Base-by-base conservation (phyloP, 2,329 filamentous ascomycete genomes). In the Capronia epimyces region DNA sequence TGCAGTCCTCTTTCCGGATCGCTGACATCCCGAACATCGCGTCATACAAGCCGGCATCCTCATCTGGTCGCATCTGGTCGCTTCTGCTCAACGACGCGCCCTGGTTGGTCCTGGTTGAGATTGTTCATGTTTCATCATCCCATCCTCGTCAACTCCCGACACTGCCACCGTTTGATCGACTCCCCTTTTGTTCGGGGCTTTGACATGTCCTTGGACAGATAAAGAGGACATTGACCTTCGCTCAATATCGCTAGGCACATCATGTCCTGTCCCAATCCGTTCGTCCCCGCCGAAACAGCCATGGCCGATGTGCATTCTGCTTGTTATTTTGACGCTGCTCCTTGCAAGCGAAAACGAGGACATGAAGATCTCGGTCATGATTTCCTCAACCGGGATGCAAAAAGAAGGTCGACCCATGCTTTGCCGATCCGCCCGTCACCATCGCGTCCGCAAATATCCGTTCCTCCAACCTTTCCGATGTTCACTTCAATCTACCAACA, bases 91-190 rank as follows among this genome's bases (percentile, higher is more conserved):
- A 9, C 13, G 15, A 42, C 34, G 52, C 52, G 51, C 49, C 46
- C 51, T 57, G 55, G 55, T 57, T 57, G 55, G 55, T 43, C 49
- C 52, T 45, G 22, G 24, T 32, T 49, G 47, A 57, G 40, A 57
- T 57, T 57, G 49, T 52, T 34, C 27, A 41, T 55, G 55, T 57
- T 57, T 57, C 55, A 57, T 46, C 55, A 49, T 37, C 46, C 46
- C 41, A 21, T 46, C 46, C 40, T 46, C 27, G 46, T 50, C 45
- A 40, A 55, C 43, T 34, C 52, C 45, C 55, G 55, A 57, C 55
- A 57, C 52, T 55, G 49, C 46, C 55, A 57, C 52, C 27, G 55
- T 57, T 57, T 57, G 55, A 57, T 57, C 55, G 46, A 32, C 51
- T 52, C 52, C 46, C 55, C 46, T 55, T 50, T 31, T n/a, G 16